These are phyloP conservation scores for Prunus davidiana DNA, from an alignment of 306 rosid genomes.

Conservation along the genomic window DNA sequence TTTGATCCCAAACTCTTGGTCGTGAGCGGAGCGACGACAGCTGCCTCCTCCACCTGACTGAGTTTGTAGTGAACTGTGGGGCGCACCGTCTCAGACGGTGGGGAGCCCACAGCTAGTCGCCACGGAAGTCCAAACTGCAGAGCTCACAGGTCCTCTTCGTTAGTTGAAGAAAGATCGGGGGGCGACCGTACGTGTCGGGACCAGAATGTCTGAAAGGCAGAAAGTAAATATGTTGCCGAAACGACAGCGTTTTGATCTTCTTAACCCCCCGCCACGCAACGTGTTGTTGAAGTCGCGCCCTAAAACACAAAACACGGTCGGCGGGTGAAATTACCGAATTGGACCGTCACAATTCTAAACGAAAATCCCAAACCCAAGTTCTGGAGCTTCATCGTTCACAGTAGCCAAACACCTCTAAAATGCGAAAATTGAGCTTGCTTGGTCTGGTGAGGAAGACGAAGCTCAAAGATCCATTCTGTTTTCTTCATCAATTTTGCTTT, in stretches of 20 bases:
- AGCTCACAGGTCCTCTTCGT: not conserved
- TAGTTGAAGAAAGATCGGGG: not conserved
- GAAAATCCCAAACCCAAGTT: not conserved
- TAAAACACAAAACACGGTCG: not conserved
- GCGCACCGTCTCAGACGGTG: slow-evolving; percentile 39
- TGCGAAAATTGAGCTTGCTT: slow-evolving; percentile 59
- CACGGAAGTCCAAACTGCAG: slow-evolving; percentile 18
- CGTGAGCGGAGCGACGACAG: slow-evolving; percentile 21
- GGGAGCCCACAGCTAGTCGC: slow-evolving; percentile 26
- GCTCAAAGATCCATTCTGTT: not conserved
- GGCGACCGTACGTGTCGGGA: not conserved
- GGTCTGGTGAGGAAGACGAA: slow-evolving; percentile 46
- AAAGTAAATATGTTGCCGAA: not conserved
- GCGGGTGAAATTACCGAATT: not conserved
- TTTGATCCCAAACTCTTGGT: slow-evolving; percentile 32
- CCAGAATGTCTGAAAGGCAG: not conserved
- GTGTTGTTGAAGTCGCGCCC: not conserved
- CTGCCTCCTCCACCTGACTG: slow-evolving; percentile 7
- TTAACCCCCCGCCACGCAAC: not conserved
- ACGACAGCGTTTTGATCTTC: slow-evolving; percentile 16
- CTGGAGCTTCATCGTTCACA: not conserved
- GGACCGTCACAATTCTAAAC: not conserved
- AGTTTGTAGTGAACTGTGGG: not conserved
- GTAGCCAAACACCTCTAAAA: slow-evolving; percentile 10
- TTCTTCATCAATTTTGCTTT: not conserved